These are phyloP conservation scores for Berberis thunbergii DNA, from an alignment of 164 flowering plant species.

Conservation along the genomic window DNA sequence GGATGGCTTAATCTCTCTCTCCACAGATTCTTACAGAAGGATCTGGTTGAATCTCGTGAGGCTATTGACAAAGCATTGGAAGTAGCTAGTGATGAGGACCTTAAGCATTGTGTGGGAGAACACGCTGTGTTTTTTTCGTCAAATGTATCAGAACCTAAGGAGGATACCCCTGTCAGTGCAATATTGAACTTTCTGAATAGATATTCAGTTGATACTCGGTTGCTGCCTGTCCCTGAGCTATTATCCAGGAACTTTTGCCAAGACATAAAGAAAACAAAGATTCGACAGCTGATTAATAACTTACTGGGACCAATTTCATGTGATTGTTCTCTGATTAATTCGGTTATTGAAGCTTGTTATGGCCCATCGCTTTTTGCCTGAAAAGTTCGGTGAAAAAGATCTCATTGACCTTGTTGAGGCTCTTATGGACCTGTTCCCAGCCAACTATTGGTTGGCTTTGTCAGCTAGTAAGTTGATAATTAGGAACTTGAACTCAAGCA, in stretches of 20 bases:
- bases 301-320: slow-evolving; percentile 47
- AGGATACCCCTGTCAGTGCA: slow-evolving; percentile 15
- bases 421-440: slow-evolving; percentile 47
- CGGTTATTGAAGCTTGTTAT: slow-evolving; percentile 55
- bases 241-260: slow-evolving; percentile 50
- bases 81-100: slow-evolving; percentile 33
- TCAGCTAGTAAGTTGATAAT: slow-evolving; percentile 37
- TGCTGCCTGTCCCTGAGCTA: slow-evolving; percentile 24
- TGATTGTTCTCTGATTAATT: slow-evolving; percentile 42
- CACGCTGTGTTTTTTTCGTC: slow-evolving; percentile 41
- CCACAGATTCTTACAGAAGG: slow-evolving; percentile 37
- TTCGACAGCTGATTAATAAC: slow-evolving; percentile 41
- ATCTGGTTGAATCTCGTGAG: slow-evolving; percentile 34
- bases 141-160: slow-evolving; percentile 15
- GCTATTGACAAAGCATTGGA: slow-evolving; percentile 47
- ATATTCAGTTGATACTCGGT: slow-evolving; percentile 30
- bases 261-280: slow-evolving; percentile 43
- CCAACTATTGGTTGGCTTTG: slow-evolving; percentile 53
- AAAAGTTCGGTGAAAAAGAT: slow-evolving; percentile 26
- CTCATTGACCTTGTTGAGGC: slow-evolving; percentile 71
- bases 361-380: slow-evolving; percentile 71
- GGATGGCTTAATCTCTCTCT: slow-evolving; percentile 64
- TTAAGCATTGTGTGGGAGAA: slow-evolving; percentile 46
- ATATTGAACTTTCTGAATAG: slow-evolving; percentile 26
- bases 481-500: slow-evolving; percentile 7